Evolutionary conservation across 2,329 filamentous ascomycete genomes (phyloP), one percentile per base, ranked within the genome.

Genomic region (Colletotrichum sojae): DNA sequence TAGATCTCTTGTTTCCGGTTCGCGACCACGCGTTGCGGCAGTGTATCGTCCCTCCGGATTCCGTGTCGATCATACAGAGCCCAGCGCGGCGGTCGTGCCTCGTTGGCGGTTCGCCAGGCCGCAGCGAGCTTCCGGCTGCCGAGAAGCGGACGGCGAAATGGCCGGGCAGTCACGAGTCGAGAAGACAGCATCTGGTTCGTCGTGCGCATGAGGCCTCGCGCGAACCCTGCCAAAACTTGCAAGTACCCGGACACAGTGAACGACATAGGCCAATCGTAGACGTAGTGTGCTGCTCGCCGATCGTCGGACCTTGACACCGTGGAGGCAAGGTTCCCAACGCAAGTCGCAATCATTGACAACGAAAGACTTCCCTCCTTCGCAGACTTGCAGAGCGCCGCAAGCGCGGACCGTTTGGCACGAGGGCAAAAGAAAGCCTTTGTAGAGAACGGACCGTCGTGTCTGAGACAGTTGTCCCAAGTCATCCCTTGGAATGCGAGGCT

Each of bases 51-150:
- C 31, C 22, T 69, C 56, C 55, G 56, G 63, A 59, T 61, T 39
- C 67, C 67, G 62, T 56, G 67, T 49, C 51, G 67, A 69, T 69
- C 67, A 67, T 36, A 67, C 67, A 61, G 9, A 69, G 55, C 45
- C 62, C 15, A 56, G 43, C 55, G 18, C 22, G 27, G 40, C 20
- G 51, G 39, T 63, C 25, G 52, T 39, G 60, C 18, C 48, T 55
- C 43, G 60, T 25, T 39, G 51, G 36, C 55, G 40, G 27, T 49
- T 51, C 39, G 25, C 53, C 40, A 52, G 40, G 60, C 46, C 20
- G 51, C 27, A 27, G 40, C 52, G 36, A 65, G 46, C 12, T 46
- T 65, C 13, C 49, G 39, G 12, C 27, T 56, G 18, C 65, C 48
- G 48, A 65, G 8, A 18, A 40, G 8, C 52, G 56, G 43, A 36